phyloP scores from a whole-genome alignment of 768 basidiomycete genomes.

The Cystofilobasidium ferigula region DNA sequence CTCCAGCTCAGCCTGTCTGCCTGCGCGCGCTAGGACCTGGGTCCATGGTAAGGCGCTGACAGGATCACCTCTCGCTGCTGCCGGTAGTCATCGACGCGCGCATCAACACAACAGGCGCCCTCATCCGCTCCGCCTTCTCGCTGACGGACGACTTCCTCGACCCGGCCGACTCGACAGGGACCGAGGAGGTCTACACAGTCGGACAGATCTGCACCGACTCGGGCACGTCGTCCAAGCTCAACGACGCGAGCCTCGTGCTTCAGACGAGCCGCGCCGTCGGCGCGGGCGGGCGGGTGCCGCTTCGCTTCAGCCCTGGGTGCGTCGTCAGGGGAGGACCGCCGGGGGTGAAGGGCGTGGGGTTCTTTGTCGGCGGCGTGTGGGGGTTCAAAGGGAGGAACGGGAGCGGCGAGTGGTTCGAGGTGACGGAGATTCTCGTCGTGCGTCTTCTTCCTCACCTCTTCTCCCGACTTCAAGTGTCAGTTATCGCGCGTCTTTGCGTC shows the following conservation, averaged over 20 bases:
- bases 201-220: slow-evolving; percentile 47
- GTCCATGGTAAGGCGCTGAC: background rate
- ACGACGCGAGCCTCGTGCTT: slow-evolving; percentile 60
- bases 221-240: slow-evolving; percentile 49
- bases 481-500: background rate
- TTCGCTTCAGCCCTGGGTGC: slow-evolving; percentile 58
- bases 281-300: slow-evolving; percentile 48
- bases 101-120: slow-evolving; percentile 74
- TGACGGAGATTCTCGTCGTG: slow-evolving; percentile 69
- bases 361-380: slow-evolving; percentile 82
- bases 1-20: background rate
- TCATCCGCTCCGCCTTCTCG: slow-evolving; percentile 58
- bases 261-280: slow-evolving; percentile 74
- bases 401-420: slow-evolving; percentile 75
- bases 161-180: slow-evolving; percentile 46
- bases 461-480: background rate
- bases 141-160: slow-evolving; percentile 63
- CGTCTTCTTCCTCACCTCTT: slow-evolving; percentile 33
- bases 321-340: slow-evolving; percentile 56
- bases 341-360: slow-evolving; percentile 55
- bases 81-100: slow-evolving; percentile 63
- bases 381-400: slow-evolving; percentile 82
- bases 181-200: slow-evolving; percentile 53
- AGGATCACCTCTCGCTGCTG: background rate
- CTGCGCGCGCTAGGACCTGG: background rate